A percentile compares a stretch with the other conserved stretches of the same genome.
phyloP scores from a whole-genome alignment of 2,329 filamentous ascomycete species.

The Pseudogymnoascus sp. region DNA sequence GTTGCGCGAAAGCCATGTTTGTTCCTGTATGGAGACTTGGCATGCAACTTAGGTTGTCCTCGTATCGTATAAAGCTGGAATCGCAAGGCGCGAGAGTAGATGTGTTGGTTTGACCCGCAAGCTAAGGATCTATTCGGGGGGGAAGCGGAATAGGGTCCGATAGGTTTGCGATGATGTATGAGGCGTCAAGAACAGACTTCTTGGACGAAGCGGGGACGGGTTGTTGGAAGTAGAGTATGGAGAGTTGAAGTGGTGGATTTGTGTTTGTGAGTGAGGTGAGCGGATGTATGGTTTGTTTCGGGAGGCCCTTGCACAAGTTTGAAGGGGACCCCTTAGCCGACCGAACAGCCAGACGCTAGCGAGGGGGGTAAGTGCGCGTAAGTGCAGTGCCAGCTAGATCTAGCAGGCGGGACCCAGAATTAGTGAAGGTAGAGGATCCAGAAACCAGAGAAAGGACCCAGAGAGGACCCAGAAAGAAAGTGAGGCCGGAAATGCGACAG shows the following conservation, averaged over 20 bases:
- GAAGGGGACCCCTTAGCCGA: background rate
- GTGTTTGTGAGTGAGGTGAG: background rate
- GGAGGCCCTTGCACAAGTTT: background rate
- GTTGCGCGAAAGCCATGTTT: constrained; percentile 5
- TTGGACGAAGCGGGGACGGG: background rate
- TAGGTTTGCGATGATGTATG: background rate
- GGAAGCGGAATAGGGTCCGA: background rate
- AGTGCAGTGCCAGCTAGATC: background rate
- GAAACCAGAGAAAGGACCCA: background rate
- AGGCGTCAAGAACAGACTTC: background rate
- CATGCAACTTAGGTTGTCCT: background rate
- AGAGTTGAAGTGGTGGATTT: background rate
- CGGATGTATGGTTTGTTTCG: background rate
- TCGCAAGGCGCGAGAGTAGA: background rate
- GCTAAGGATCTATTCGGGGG: background rate
- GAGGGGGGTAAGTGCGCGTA: background rate
- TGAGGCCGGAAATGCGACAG: background rate
- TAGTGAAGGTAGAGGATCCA: background rate
- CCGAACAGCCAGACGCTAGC: background rate
- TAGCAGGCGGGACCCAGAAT: background rate
- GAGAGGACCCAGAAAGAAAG: background rate
- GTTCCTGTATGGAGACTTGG: background rate
- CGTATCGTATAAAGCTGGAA: background rate
- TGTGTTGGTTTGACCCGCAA: background rate
- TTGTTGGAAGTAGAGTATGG: background rate